A percentile compares a stretch with the other conserved stretches of the same genome.
phyloP scores from a whole-genome alignment of 2,329 filamentous ascomycete species.

The Sporothrix brasiliensis region DNA sequence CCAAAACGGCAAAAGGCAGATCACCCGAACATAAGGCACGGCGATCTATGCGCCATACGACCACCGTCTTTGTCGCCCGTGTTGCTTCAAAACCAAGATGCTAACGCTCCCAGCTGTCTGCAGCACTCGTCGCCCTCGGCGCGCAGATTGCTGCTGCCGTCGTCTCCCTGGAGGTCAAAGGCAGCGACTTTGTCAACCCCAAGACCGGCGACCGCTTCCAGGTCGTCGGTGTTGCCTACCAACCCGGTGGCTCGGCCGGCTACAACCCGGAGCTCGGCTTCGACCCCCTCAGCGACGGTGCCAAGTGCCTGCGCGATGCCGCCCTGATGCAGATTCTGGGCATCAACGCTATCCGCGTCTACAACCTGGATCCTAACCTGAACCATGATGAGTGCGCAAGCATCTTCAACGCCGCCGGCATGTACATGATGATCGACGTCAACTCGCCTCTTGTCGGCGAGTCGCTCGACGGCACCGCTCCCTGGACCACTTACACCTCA shows the following conservation, averaged over 20 bases:
- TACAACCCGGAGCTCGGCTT: slow-evolving; percentile 58
- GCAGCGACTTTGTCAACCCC: slow-evolving; percentile 63
- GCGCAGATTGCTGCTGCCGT: slow-evolving; percentile 60
- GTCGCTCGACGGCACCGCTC: slow-evolving; percentile 57
- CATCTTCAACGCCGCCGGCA: slow-evolving; percentile 69
- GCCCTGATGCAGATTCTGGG: slow-evolving; percentile 67
- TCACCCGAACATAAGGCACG: slow-evolving; percentile 9
- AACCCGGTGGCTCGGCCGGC: slow-evolving; percentile 66
- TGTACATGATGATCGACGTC: slow-evolving; percentile 70
- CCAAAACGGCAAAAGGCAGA: slow-evolving; percentile 7
- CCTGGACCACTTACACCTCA: slow-evolving; percentile 60
- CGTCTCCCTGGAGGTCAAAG: slow-evolving; percentile 58
- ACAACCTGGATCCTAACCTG: slow-evolving; percentile 66
- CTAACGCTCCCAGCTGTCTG: slow-evolving; percentile 42
- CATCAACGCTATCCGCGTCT: slow-evolving; percentile 70
- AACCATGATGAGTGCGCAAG: slow-evolving; percentile 69
- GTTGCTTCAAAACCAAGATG: not conserved
- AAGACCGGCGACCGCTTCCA: slow-evolving; percentile 63
- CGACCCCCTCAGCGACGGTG: slow-evolving; percentile 63
- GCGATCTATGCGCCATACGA: slow-evolving; percentile 7
- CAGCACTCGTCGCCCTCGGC: slow-evolving; percentile 56
- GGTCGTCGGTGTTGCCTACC: slow-evolving; percentile 69
- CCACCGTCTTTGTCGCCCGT: not conserved
- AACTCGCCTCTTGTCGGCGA: slow-evolving; percentile 66
- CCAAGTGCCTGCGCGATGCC: slow-evolving; percentile 64